Base-by-base conservation (phyloP, 73 alveolate species). In the Symbiodinium natans region DNA sequence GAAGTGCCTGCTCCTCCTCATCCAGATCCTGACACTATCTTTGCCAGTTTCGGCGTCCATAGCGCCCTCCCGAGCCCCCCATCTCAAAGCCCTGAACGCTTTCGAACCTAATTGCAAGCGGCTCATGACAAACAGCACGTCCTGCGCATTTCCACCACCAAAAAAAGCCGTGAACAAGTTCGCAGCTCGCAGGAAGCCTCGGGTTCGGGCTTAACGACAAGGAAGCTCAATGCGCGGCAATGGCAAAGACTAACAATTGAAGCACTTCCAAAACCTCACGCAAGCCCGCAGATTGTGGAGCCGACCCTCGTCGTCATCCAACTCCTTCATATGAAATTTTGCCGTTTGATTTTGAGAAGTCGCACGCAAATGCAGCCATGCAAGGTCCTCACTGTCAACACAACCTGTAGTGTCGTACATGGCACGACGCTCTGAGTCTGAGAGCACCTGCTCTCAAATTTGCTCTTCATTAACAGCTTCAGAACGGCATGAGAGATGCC, bases 61-160 rank as follows among this genome's bases (percentile, higher is more conserved):
- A n/a, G n/a, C n/a, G n/a, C n/a, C n/a, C n/a, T n/a, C n/a, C n/a
- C n/a, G n/a, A n/a, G 34, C 23, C 27, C 10, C 11, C 27, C 6
- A 8, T 11, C 15, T 2, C 46, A 42, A 36, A 21, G 0, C 23
- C 48, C 43, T 31, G n/a, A 75, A 33, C 86, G 34, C 83, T 71
- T 71, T 1, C 83, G 6, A 25, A 10, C 29, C 19, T 10, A 15
- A 71, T 25, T 39, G 10, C n/a, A 39, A 3, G n/a, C 40, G 36
- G 10, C 19, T 71, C 41, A 10, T 27, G 83, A 36, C 80, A 29
- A 13, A 1, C 80, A 63, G 80, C 9, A 36, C 40, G 54, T 41
- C 94, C 94, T 89, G 97, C 40, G 97, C 97, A 88, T 71, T 90
- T 31, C 97, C 97, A 29, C 97, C 97, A n/a, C 97, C 97, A 15